Evolutionary conservation across 108 stramenopile genomes (phyloP).

Genomic region (Poteriospumella lacustris): DNA sequence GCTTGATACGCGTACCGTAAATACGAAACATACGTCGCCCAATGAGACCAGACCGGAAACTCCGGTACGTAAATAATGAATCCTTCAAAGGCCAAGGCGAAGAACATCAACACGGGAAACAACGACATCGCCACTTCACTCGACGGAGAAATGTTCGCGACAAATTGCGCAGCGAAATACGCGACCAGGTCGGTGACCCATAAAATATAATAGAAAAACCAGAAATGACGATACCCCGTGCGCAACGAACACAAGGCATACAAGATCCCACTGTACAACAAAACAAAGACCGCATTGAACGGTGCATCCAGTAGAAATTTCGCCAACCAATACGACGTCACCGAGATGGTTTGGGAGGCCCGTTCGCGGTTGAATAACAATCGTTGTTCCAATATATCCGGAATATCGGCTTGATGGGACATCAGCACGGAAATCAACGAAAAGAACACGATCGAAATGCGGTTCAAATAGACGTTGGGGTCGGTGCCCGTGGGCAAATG

Average conservation of each 20-base stretch:
- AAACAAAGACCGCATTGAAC: background rate
- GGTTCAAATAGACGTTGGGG: background rate
- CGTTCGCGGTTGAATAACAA: slow-evolving; percentile 1
- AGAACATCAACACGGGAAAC: slow-evolving; percentile 32
- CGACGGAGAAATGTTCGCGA: slow-evolving; percentile 10
- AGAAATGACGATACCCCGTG: background rate
- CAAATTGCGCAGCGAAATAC: slow-evolving; percentile 23
- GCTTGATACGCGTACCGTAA: slow-evolving; percentile 35
- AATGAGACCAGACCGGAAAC: slow-evolving; percentile 18
- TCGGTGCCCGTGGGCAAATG: background rate
- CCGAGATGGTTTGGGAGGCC: background rate
- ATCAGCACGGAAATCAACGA: background rate
- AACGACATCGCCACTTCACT: slow-evolving; percentile 26
- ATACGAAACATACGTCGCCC: slow-evolving; percentile 34
- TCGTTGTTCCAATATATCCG: background rate
- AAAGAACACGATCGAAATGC: slow-evolving; percentile 20
- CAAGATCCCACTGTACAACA: background rate
- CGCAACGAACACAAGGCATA: background rate
- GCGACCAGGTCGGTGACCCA: slow-evolving; percentile 14
- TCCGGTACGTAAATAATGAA: slow-evolving; percentile 27
- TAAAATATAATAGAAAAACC: slow-evolving; percentile 10
- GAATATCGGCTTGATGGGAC: slow-evolving; percentile 2
- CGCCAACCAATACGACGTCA: background rate
- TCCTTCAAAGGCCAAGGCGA: slow-evolving; percentile 24
- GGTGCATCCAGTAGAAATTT: background rate